Base-by-base conservation (phyloP, 257 asterid genomes). In the Ilex asprella region DNA sequence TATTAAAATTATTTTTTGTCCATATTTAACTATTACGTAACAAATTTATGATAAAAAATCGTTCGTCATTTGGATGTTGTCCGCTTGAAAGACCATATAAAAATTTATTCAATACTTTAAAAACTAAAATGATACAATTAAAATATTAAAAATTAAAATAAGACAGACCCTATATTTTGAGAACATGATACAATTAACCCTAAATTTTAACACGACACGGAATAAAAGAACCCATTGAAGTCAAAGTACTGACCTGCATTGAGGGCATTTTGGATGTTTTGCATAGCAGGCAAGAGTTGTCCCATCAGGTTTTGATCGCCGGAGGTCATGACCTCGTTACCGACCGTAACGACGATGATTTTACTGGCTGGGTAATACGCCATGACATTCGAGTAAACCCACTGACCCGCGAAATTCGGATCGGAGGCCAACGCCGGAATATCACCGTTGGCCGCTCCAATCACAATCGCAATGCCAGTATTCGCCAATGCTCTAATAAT, bases 181-280 rank as follows among this genome's bases (percentile, higher is more conserved):
- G n/a, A n/a, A n/a, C n/a, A n/a, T n/a, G n/a, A n/a, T n/a, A n/a
- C n/a, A n/a, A n/a, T n/a, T n/a, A n/a, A n/a, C n/a, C n/a, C n/a
- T n/a, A n/a, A n/a, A n/a, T n/a, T n/a, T 21, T 1, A 21, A 21
- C 1, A 21, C 1, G 27, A 0, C 27, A 21, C 27, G 1, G 27
- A 21, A 21, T 1, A 21, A 15, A 5, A 5, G 0, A 41, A 7
- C 10, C 47, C 7, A 41, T 1, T 21, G 27, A 21, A 41, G 44
- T 52, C 16, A 12, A 27, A 35, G 32, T 10, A 49, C 56, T 49
- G 64, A 87, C 98, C 96, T 8, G 95, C 90, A 61, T 81, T 79
- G 80, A 93, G 96, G 92, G 97, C 99, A 60, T 87, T 87, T 76
- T 89, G 99, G 87, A 93, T 86, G 81, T 93, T 93, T 58, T 84